phyloP scores from a whole-genome alignment of 768 basidiomycete genomes.

The Boletus vermiculosoides region DNA sequence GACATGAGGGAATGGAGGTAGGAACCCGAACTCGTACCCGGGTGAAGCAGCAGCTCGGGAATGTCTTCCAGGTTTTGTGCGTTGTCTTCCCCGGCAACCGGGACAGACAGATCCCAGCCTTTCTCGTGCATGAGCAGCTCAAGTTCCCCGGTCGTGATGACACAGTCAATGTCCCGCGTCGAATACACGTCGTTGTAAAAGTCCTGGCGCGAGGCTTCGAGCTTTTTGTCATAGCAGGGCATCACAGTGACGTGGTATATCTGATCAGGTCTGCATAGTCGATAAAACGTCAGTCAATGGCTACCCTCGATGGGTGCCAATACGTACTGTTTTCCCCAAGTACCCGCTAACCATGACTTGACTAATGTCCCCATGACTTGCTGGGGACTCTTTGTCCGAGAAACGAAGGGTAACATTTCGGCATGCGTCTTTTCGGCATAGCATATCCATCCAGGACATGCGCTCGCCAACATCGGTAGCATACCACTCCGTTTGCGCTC shows the following conservation, averaged over 20 bases:
- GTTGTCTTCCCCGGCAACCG: slow-evolving; percentile 52
- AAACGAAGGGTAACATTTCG: slow-evolving; percentile 90
- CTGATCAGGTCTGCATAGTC: slow-evolving; percentile 62
- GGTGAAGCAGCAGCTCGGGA: slow-evolving; percentile 75
- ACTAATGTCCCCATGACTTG: slow-evolving; percentile 92
- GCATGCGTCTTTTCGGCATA: slow-evolving; percentile 97
- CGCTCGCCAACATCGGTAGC: slow-evolving; percentile 91
- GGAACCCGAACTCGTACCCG: slow-evolving; percentile 88
- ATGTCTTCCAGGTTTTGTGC: slow-evolving; percentile 31
- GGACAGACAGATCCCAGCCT: slow-evolving; percentile 67
- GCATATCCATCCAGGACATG: slow-evolving; percentile 99
- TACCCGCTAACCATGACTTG: slow-evolving; percentile 78
- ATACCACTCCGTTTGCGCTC: slow-evolving; percentile 53
- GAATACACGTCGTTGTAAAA: slow-evolving; percentile 82
- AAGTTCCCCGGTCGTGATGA: slow-evolving; percentile 94
- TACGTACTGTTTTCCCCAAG: slow-evolving; percentile 69
- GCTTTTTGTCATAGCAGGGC: slow-evolving; percentile 99
- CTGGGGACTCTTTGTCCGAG: slow-evolving; percentile 87
- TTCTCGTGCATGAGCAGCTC: slow-evolving; percentile 81
- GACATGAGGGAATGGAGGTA: slow-evolving; percentile 82
- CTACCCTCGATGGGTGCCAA: not conserved
- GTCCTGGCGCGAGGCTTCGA: slow-evolving; percentile 93
- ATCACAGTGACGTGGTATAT: slow-evolving; percentile 97
- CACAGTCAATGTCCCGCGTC: slow-evolving; percentile 94
- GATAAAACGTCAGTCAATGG: slow-evolving; percentile 4